Conservation (phyloP, 176 grass and related monocot genomes). For the Cenchrus americanus region DNA sequence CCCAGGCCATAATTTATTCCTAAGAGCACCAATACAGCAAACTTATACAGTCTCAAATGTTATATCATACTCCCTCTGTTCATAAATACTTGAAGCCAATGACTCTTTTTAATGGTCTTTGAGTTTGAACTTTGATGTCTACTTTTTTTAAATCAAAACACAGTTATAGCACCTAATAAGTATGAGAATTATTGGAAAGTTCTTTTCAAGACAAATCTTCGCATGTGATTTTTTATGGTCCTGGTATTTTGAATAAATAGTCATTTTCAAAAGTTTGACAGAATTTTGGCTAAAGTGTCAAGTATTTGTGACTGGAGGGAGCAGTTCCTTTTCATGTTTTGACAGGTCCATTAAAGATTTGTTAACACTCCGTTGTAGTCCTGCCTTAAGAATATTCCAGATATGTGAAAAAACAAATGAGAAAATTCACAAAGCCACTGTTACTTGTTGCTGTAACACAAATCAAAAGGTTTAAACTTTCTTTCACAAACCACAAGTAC, state of each 20-base stretch:
- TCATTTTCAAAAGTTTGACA: not conserved
- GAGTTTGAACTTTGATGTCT: not conserved
- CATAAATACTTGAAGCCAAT: not conserved
- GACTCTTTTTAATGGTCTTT: not conserved
- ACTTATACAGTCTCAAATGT: not conserved
- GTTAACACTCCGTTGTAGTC: not conserved
- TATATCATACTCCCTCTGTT: not conserved
- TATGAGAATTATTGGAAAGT: not conserved
- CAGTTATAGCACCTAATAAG: not conserved
- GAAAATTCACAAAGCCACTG: not conserved
- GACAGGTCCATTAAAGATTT: not conserved
- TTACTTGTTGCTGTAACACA: not conserved
- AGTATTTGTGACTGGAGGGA: not conserved
- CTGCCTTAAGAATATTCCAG: not conserved
- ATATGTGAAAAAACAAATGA: not conserved
- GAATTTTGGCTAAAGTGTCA: not conserved
- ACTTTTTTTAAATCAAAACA: not conserved
- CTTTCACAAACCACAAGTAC: not conserved
- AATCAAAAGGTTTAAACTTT: not conserved
- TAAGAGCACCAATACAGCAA: not conserved
- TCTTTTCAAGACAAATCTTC: not conserved
- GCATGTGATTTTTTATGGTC: not conserved
- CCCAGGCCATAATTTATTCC: not conserved
- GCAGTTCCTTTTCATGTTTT: conserved; percentile 13
- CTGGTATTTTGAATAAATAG: not conserved